Percentiles rank a stretch among this genome's conserved stretches.
phyloP scores from a whole-genome alignment of 345 rosid genomes.

The Brassica carinata region DNA sequence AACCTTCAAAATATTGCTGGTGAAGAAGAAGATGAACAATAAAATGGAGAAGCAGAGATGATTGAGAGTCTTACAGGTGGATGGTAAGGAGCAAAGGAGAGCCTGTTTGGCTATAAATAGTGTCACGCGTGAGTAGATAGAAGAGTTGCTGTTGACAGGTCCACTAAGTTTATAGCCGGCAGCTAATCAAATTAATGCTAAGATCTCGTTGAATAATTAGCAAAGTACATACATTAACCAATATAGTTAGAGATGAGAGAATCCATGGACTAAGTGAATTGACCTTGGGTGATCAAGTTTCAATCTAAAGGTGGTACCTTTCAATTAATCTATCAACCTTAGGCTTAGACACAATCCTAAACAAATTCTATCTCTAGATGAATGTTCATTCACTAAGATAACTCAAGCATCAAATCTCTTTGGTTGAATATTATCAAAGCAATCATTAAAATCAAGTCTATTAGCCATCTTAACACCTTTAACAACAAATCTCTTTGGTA shows the following conservation, averaged over 20 bases:
- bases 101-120: constrained; percentile 30
- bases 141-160: constrained; percentile 24
- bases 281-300: too few species aligned
- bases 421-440: too few species aligned
- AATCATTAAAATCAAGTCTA: too few species aligned
- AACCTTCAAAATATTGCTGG: background rate
- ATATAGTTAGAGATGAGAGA: background rate
- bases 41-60: constrained; percentile 4
- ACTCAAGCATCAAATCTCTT: too few species aligned
- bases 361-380: too few species aligned
- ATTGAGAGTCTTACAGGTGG: constrained; percentile 7
- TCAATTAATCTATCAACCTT: too few species aligned
- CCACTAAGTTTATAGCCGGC: constrained; percentile 2
- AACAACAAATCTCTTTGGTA: too few species aligned
- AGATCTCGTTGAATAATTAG: constrained; percentile 7
- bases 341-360: too few species aligned
- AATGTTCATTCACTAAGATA: too few species aligned
- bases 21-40: constrained; percentile 1
- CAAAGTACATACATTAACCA: background rate
- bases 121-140: constrained; percentile 18
- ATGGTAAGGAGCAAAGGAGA: constrained; percentile 10
- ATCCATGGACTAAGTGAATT: too few species aligned
- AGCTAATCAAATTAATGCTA: constrained; percentile 28
- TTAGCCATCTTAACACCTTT: too few species aligned
- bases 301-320: too few species aligned